Base-by-base conservation (phyloP, 2,329 filamentous ascomycete species). In the Penicillium sp. region DNA sequence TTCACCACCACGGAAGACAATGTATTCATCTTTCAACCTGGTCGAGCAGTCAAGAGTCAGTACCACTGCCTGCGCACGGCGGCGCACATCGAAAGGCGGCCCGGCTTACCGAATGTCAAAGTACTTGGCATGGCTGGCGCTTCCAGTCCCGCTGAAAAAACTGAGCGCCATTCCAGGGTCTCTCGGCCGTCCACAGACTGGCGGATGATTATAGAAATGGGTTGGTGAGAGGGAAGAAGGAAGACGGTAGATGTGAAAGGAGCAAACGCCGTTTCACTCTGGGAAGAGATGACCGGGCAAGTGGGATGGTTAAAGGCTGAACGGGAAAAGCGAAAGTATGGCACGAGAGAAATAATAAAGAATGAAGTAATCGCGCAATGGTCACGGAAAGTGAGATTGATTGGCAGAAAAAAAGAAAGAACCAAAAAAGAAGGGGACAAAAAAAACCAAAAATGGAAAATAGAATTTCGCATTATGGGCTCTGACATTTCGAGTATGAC, bases 21-120 rank as follows among this genome's bases (percentile, higher is more conserved):
- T 81, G 48, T 90, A 86, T 60, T 88, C 84, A 61, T 85, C 84
- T 45, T 90, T 85, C 51, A 90, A 78, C 45, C 87, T 90, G 35
- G 37, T 4, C 37, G 18, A 24, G 53, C 53, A 65, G 60, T 38
- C 49, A 12, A 12, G 38, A 24, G 35, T 39, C 18, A 9, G 39
- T 49, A 18, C 9, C 29, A 32, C 29, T 11, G 29, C 11, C 29
- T 32, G 29, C 29, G 29, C 29, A 32, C 7, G 29, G 29, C 29
- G 29, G 39, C 28, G 28, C 34, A 25, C 25, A 35, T 39, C 42
- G 9, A 33, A 42, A 39, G 35, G 39, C 39, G 46, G 48, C 44
- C 45, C 46, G 43, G 61, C 61, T 60, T 55, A 74, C 71, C 71
- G 69, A 54, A 75, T 75, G 61, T 76, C 73, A 51, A 75, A 76